phyloP scores from a whole-genome alignment of 306 rosid species.

The Cucurbita ficifolia region DNA sequence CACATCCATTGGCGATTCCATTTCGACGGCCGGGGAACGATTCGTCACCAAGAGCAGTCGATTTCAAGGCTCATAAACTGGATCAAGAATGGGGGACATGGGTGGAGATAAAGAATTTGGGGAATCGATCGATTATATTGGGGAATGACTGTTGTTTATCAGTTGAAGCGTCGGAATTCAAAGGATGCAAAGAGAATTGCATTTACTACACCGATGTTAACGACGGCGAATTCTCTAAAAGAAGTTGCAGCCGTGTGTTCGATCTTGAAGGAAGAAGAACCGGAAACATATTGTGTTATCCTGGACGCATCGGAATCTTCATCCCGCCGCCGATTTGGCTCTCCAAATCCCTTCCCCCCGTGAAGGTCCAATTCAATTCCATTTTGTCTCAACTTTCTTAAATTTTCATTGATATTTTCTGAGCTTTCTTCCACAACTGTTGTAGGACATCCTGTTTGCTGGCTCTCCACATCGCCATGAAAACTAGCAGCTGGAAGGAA shows the following conservation, averaged over 20 bases:
- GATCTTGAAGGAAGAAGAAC: conserved; percentile 24
- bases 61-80: conserved; percentile 36
- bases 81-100: conserved; percentile 30
- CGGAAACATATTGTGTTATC: conserved; percentile 3
- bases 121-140: conserved; percentile 17
- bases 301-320: conserved; percentile 14
- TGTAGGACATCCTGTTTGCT: not conserved
- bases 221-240: not conserved
- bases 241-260: conserved; percentile 23
- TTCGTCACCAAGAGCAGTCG: conserved; percentile 6
- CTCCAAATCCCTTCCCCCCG: not conserved
- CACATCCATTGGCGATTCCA: not conserved
- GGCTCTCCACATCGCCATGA: not conserved
- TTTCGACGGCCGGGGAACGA: not conserved
- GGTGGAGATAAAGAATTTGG: conserved; percentile 25
- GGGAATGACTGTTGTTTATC: conserved; percentile 18
- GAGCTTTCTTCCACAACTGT: too few relatives aligned
- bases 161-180: conserved; percentile 6
- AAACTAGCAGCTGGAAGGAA: not conserved
- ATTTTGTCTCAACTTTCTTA: not conserved
- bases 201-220: conserved; percentile 20
- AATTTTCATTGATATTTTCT: not conserved
- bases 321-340: conserved; percentile 16
- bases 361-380: not conserved
- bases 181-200: conserved; percentile 19